Evolutionary conservation across 75 land plant genomes (phyloP), one percentile per base, ranked within the genome.

Genomic region (Selaginella tamariscina): DNA sequence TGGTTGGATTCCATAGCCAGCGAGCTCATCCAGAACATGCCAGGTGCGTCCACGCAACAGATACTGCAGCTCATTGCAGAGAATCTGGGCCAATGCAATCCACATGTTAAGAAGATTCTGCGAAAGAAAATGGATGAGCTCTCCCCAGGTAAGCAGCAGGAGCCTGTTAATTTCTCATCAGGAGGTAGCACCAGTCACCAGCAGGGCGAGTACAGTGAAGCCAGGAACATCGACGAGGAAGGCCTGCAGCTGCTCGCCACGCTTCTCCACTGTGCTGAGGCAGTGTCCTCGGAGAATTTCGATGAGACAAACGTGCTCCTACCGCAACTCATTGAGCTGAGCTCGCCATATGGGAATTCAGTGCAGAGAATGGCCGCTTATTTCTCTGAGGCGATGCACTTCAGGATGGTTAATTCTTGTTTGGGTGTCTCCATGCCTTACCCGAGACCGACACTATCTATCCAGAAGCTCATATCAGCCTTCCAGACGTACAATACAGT

Each of bases 291-390:
- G 0, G 86, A 92, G 56, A 86, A 92, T 63, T 70, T 84, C 2
- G 87, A 89, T 1, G 89, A 86, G 29, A 89, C 90, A 5, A 86
- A 89, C 69, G 54, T 70, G 29, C 74, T 89, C 65, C 87, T 89
- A 0, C 82, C 84, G 2, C 85, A 89, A 64, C 73, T 92, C 23
- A 82, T 83, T 0, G 83, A 92, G 70, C 82, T 89, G 1, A 76
- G 89, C 0, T 82, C 87, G 20, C 95, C 97, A 9, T 92, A 77
- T 64, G 97, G 97, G 13, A 86, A 81, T 11, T 84, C 97, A 0
- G 85, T 92, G 1, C 95, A 92, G 75, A 78, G 95, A 1, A 87
- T 92, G 68, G 90, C 89, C 11, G 90, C 97, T 2, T 92, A 92
- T 65, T 92, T 92, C 82, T 79, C 97, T 9, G 95, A 92, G 64